Evolutionary conservation across 2,329 filamentous ascomycete genomes (phyloP).

Genomic region (Sclerotinia subarctica): DNA sequence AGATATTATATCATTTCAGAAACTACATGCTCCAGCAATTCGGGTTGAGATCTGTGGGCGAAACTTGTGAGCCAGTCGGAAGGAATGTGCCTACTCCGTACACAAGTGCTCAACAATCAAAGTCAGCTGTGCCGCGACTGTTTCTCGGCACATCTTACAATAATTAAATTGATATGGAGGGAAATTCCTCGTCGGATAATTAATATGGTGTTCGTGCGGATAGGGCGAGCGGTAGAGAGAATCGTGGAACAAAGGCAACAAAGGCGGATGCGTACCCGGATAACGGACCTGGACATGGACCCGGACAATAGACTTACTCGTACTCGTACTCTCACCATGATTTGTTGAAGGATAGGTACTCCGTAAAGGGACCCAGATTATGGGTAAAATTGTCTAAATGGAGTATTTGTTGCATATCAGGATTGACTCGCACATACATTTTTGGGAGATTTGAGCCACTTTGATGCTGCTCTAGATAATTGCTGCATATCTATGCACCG

Average conservation of each 20-base stretch:
- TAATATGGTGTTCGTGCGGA: not conserved
- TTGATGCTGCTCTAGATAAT: not conserved
- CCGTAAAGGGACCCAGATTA: not conserved
- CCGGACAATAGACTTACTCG: not conserved
- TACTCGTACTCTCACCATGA: not conserved
- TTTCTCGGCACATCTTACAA: not conserved
- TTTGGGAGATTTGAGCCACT: not conserved
- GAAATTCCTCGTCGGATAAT: not conserved
- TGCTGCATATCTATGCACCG: not conserved
- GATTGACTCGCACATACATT: not conserved
- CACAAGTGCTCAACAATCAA: not conserved
- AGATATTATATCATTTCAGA: not conserved
- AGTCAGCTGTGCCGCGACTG: not conserved
- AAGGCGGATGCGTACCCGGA: not conserved
- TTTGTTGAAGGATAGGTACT: too few relatives aligned
- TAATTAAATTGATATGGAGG: not conserved
- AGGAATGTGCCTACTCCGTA: not conserved
- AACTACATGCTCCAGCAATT: not conserved
- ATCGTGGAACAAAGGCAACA: too few relatives aligned
- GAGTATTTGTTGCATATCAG: not conserved
- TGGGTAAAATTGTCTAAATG: not conserved
- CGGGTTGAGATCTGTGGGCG: not conserved
- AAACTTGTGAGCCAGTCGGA: too few relatives aligned
- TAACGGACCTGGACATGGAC: not conserved
- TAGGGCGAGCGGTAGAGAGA: too few relatives aligned